Percentiles rank a stretch among this genome's conserved stretches.
Evolutionary conservation across 192 early-diverging fungal species (phyloP).

Genomic region (Mortierella hygrophila): DNA sequence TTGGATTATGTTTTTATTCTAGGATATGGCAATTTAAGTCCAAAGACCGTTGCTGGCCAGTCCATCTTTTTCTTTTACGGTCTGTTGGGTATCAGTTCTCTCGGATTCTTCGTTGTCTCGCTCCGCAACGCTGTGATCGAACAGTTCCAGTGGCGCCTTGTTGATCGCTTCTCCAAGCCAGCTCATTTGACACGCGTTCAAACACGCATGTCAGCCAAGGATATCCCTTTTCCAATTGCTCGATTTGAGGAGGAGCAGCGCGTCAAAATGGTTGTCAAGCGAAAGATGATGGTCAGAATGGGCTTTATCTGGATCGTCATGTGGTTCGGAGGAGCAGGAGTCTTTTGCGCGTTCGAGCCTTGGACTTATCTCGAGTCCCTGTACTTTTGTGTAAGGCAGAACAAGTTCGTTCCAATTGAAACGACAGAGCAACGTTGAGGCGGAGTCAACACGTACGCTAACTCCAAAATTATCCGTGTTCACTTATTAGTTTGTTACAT

Average conservation of each 20-base stretch:
- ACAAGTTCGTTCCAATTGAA: not conserved
- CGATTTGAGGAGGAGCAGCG: slow-evolving; percentile 44
- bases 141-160: slow-evolving; percentile 51
- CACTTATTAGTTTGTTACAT: slow-evolving; percentile 35
- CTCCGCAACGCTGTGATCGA: slow-evolving; percentile 54
- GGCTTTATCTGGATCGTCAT: slow-evolving; percentile 41
- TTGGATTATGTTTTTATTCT: not conserved
- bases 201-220: slow-evolving; percentile 55
- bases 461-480: not conserved
- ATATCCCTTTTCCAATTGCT: slow-evolving; percentile 37
- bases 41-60: slow-evolving; percentile 20
- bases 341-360: slow-evolving; percentile 36
- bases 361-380: slow-evolving; percentile 48
- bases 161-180: slow-evolving; percentile 40
- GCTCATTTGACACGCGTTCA: slow-evolving; percentile 52
- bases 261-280: slow-evolving; percentile 44
- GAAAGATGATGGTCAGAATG: slow-evolving; percentile 49
- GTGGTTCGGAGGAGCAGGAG: slow-evolving; percentile 51
- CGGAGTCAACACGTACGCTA: not conserved
- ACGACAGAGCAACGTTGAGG: not conserved
- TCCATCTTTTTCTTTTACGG: slow-evolving; percentile 49
- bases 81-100: slow-evolving; percentile 38
- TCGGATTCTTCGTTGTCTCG: slow-evolving; percentile 54
- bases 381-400: slow-evolving; percentile 46
- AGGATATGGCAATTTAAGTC: slow-evolving; percentile 54